phyloP scores from a whole-genome alignment of 2,329 filamentous ascomycete species.

The Talaromyces pinophilus region DNA sequence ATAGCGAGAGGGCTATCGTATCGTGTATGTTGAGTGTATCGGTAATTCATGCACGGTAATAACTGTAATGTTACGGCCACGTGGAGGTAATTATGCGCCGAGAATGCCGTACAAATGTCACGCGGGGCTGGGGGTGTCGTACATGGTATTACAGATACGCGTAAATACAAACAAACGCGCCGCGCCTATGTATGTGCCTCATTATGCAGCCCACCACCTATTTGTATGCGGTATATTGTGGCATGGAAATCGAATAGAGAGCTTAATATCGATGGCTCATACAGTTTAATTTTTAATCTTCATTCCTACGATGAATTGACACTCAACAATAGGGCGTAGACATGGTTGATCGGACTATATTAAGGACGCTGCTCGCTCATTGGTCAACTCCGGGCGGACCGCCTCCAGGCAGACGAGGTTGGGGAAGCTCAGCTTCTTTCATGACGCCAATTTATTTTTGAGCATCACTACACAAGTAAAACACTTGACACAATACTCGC shows the following conservation, averaged over 20 bases:
- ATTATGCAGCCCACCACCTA: background rate
- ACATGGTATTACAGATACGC: conserved; percentile 12
- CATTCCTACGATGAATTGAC: background rate
- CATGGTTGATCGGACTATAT: background rate
- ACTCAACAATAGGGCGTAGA: background rate
- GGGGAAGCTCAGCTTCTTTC: conserved; percentile 12
- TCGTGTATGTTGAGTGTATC: conserved; percentile 2
- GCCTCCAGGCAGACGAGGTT: conserved; percentile 17
- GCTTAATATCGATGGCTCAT: background rate
- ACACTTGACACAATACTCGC: background rate
- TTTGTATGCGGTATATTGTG: background rate
- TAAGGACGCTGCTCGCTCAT: background rate
- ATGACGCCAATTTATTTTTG: background rate
- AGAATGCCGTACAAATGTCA: background rate
- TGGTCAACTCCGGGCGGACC: conserved; percentile 13
- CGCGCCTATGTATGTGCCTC: conserved; percentile 1
- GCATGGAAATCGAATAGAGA: background rate
- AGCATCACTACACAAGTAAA: background rate
- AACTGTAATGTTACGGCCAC: background rate
- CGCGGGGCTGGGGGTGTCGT: conserved; percentile 15
- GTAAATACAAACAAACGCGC: conserved; percentile 7
- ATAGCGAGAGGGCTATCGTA: conserved; percentile 13
- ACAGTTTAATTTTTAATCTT: background rate
- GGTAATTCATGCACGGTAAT: background rate
- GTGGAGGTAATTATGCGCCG: background rate